Evolutionary conservation across 23 red algal species (phyloP).

Genomic region (Chondrus crispus): DNA sequence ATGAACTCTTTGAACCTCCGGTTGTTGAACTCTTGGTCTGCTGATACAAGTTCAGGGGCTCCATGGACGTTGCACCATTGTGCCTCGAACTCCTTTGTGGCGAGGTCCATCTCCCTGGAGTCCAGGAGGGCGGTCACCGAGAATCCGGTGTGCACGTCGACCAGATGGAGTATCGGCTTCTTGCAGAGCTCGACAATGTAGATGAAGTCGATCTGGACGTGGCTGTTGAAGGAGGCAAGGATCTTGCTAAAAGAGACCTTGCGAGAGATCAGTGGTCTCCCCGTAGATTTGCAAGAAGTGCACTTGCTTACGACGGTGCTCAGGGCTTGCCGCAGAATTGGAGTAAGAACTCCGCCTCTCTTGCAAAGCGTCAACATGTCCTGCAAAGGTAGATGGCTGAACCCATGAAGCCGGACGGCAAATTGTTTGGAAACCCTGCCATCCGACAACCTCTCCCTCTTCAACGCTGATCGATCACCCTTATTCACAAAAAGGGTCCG

Average conservation of each 20-base stretch:
- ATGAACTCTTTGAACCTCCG: not conserved
- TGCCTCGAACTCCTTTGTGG: not conserved
- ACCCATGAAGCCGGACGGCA: slow-evolving; percentile 13
- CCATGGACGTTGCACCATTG: slow-evolving; percentile 34
- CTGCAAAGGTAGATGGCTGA: not conserved
- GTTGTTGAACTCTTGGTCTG: slow-evolving; percentile 31
- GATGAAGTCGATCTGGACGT: slow-evolving; percentile 25
- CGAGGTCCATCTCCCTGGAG: not conserved
- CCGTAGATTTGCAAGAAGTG: not conserved
- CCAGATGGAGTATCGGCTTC: slow-evolving; percentile 22
- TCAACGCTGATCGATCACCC: not conserved
- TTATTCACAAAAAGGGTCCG: not conserved
- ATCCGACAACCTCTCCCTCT: not conserved
- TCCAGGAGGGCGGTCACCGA: not conserved
- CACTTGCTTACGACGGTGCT: not conserved
- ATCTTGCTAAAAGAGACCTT: not conserved
- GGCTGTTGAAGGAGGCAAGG: slow-evolving; percentile 10
- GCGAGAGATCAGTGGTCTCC: not conserved
- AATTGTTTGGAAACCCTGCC: not conserved
- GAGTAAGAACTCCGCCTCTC: slow-evolving; percentile 3
- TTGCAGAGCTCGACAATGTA: slow-evolving; percentile 8
- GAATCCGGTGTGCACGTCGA: not conserved
- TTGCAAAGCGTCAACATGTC: not conserved
- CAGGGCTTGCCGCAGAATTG: not conserved
- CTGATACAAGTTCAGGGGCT: not conserved